phyloP scores from a whole-genome alignment of 345 rosid genomes.

The Tarenaya hassleriana region DNA sequence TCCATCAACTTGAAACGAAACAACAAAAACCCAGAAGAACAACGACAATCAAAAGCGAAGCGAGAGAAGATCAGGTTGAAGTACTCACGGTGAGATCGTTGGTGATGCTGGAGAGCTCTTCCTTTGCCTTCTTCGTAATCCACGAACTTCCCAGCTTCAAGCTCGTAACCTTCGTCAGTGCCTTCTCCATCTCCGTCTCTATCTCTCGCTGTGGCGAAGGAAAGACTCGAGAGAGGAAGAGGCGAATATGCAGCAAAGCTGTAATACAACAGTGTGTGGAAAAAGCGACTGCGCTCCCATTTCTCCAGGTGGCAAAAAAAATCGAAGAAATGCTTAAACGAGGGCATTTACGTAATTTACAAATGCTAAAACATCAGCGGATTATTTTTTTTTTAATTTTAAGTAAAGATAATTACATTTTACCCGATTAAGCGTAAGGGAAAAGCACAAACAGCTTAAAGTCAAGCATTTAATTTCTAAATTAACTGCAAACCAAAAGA shows the following conservation, averaged over 20 bases:
- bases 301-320: no score
- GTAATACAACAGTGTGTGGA: neutral
- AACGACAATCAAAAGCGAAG: slow-evolving; percentile 1
- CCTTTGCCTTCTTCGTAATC: slow-evolving; percentile 94
- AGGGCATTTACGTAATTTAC: no score
- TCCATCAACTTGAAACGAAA: neutral
- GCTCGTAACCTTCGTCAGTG: slow-evolving; percentile 80
- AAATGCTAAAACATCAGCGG: no score
- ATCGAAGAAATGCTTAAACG: no score
- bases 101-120: slow-evolving; percentile 74
- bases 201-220: slow-evolving; percentile 2
- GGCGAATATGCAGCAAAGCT: slow-evolving; percentile 15
- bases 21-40: neutral
- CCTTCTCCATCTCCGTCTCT: slow-evolving; percentile 65
- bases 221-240: slow-evolving; percentile 18
- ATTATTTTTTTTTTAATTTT: no score
- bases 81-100: slow-evolving; percentile 64
- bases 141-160: slow-evolving; percentile 72
- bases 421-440: no score
- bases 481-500: no score
- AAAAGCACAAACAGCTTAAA: no score
- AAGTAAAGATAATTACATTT: no score
- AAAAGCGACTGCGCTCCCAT: no score
- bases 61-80: neutral
- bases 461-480: no score